Base-by-base conservation (phyloP, 192 early-diverging fungal species). In the Gorgonomyces haynaldii region DNA sequence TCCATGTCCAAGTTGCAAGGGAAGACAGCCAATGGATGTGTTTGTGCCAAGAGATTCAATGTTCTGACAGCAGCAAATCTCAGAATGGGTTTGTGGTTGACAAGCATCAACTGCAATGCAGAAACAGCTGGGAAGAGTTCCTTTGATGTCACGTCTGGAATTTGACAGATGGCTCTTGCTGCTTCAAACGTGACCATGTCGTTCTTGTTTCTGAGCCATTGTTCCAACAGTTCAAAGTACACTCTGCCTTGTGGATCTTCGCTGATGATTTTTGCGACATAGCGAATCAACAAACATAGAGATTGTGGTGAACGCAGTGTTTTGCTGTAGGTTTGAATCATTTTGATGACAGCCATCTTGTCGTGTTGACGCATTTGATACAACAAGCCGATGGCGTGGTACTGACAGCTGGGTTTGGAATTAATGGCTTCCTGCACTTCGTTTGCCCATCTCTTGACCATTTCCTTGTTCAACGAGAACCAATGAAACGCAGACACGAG, bases 1-100 rank as follows among this genome's bases (percentile, higher is more conserved):
- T 98, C 96, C 83, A 98, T 96, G 65, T 98, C 96, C 41, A 96
- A 66, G 60, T 98, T 98, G 74, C 96, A 96, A 2, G 87, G 87
- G 29, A 81, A 70, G 30, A 98, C 93, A 13, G 88, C 87, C 32
- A 75, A 72, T 1, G 96, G 88, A 37, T 94, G 79, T n/a, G 79
- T 82, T 67, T 88, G 69, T 3, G 96, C 86, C 31, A 98, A 67
- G 50, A 80, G 76, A 61, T 93, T 96, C n/a, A 98, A 71, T 8
- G 92, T 96, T 42, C 96, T 82, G 45, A 98, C 95, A 34, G 93
- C 91, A 1, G 96, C 90, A 70, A 98, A 98, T 39, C 89, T 80
- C 58, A 96, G 70, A 2, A 88, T 88, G 9, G 87, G 79, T 56
- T 94, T 95, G 47, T 89, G 86, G 36, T 88, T 93, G 5, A 85